These are phyloP conservation scores for Candida corydali DNA, from an alignment of 805 yeast species.

Conservation along the genomic window DNA sequence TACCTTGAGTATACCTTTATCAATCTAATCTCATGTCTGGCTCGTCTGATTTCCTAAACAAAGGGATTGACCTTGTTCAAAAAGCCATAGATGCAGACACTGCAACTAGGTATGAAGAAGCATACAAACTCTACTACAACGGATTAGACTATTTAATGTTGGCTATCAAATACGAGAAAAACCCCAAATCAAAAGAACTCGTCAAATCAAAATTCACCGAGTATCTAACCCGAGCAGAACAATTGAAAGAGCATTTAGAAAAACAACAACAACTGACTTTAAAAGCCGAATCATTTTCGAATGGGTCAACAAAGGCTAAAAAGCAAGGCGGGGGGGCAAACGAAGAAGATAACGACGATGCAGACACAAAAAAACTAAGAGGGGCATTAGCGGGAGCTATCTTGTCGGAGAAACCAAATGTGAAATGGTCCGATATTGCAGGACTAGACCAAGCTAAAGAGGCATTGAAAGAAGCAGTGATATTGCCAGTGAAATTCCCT, in stretches of 20 bases:
- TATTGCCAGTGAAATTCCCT: conserved; percentile 92
- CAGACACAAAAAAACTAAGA: conserved; percentile 82
- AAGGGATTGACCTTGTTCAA: conserved; percentile 93
- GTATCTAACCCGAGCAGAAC: conserved; percentile 89
- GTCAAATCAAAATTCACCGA: conserved; percentile 88
- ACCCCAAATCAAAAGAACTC: conserved; percentile 81
- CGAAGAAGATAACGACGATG: conserved; percentile 47
- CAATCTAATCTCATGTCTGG: too few species aligned
- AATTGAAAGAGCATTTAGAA: conserved; percentile 83
- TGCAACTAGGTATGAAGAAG: conserved; percentile 86
- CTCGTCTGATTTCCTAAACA: conserved; percentile 72
- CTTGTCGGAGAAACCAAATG: conserved; percentile 86
- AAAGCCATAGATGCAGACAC: conserved; percentile 94
- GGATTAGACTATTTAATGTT: conserved; percentile 94
- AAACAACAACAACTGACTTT: conserved; percentile 45
- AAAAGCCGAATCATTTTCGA: conserved; percentile 48
- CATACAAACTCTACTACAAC: conserved; percentile 86
- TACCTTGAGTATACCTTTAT: too few species aligned
- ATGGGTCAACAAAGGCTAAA: conserved; percentile 55
- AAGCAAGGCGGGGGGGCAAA: conserved; percentile 59
- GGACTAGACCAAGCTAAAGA: conserved; percentile 95
- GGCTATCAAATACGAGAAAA: conserved; percentile 90
- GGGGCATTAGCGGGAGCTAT: conserved; percentile 92
- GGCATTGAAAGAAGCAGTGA: conserved; percentile 95
- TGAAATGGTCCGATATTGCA: conserved; percentile 92